These are phyloP conservation scores for Amaranthus tricolor DNA, from an alignment of 179 eudicot genomes.

Conservation along the genomic window DNA sequence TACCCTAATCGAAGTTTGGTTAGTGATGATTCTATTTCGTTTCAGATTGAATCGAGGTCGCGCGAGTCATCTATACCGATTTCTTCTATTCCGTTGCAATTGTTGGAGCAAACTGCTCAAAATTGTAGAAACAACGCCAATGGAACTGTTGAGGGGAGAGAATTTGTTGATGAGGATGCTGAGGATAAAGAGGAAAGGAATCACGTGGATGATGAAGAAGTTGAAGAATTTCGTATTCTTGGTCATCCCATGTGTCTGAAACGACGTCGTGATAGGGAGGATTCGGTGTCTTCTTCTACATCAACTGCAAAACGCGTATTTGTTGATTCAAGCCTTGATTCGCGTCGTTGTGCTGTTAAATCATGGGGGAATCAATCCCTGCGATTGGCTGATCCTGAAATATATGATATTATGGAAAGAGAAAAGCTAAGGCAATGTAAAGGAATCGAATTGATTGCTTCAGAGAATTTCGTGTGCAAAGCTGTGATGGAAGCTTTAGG, in stretches of 20 bases:
- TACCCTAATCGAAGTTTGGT: conserved; percentile 17
- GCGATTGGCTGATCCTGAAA: conserved; percentile 60
- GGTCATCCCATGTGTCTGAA: conserved; percentile 78
- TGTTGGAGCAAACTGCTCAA: conserved; percentile 46
- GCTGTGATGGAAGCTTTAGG: conserved; percentile 92
- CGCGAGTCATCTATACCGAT: conserved; percentile 35
- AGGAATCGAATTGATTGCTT: conserved; percentile 84
- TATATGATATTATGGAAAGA: conserved; percentile 62
- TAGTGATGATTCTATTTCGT: conserved; percentile 53
- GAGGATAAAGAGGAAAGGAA: conserved; percentile 23
- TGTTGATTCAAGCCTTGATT: conserved; percentile 40
- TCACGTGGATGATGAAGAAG: conserved; percentile 33
- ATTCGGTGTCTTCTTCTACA: conserved; percentile 36
- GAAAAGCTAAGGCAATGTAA: conserved; percentile 68
- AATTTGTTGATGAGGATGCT: conserved; percentile 2
- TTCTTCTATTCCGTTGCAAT: conserved; percentile 51
- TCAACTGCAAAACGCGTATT: conserved; percentile 24
- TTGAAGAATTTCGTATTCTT: conserved; percentile 62
- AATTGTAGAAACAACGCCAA: conserved; percentile 7
- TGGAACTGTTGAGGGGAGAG: neutral
- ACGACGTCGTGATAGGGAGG: conserved; percentile 63
- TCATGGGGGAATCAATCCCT: conserved; percentile 72
- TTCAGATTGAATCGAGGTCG: conserved; percentile 59
- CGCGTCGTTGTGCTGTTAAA: conserved; percentile 50
- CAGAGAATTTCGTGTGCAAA: conserved; percentile 78